Evolutionary conservation across 768 basidiomycete species (phyloP).

Genomic region (Tremella yokohamensis): DNA sequence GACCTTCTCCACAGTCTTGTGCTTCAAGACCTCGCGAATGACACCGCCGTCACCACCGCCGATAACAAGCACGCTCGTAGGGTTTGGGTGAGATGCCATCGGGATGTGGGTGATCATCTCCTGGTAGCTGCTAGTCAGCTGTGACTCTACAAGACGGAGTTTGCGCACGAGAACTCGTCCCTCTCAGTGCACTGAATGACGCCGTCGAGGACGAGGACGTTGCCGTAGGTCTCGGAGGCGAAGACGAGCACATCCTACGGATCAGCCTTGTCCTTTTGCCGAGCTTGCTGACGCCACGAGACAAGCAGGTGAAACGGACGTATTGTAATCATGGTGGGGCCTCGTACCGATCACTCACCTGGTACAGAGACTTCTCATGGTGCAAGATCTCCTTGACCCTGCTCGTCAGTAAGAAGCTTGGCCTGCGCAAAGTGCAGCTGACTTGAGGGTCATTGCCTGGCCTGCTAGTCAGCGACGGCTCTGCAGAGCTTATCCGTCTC

Average conservation of each 20-base stretch:
- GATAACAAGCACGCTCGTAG: constrained; percentile 91
- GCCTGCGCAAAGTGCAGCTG: constrained; percentile 12
- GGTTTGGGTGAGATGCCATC: constrained; percentile 93
- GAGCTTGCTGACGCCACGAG: background rate
- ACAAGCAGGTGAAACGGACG: background rate
- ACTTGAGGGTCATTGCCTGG: constrained; percentile 90
- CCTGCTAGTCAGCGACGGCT: constrained; percentile 53
- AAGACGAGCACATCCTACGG: constrained; percentile 84
- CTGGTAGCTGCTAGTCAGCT: constrained; percentile 69
- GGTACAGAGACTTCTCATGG: constrained; percentile 84
- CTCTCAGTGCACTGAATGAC: constrained; percentile 96
- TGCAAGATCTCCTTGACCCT: constrained; percentile 89
- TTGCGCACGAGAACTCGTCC: constrained; percentile 81
- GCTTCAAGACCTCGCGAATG: constrained; percentile 93
- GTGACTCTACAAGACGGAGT: background rate
- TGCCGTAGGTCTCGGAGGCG: constrained; percentile 92
- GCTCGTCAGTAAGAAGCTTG: constrained; percentile 6
- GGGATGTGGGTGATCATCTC: constrained; percentile 99
- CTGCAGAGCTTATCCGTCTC: background rate
- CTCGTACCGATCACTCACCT: constrained; percentile 51
- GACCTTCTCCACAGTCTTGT: constrained; percentile 81
- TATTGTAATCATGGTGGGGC: background rate
- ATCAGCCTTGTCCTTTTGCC: constrained; percentile 9
- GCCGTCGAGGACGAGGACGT: constrained; percentile 90
- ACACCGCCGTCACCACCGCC: constrained; percentile 98